Percentiles rank a stretch among this genome's conserved stretches.
phyloP scores from a whole-genome alignment of 2,329 filamentous ascomycete species.

The Aspergillus melleus region DNA sequence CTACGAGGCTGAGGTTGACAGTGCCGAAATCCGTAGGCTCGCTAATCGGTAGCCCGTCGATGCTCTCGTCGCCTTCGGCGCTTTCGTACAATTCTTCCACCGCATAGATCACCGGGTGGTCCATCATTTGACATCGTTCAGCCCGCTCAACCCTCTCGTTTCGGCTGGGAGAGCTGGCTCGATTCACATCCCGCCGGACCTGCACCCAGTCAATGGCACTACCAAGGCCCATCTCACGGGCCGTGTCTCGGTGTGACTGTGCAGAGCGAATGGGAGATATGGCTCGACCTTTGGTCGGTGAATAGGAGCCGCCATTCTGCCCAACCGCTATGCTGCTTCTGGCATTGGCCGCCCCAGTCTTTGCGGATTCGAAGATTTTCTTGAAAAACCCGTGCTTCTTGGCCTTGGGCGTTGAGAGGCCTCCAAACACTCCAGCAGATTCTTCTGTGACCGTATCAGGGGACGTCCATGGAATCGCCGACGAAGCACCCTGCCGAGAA shows the following conservation, averaged over 20 bases:
- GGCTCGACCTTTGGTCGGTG: slow-evolving; percentile 52
- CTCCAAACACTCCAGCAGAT: slow-evolving; percentile 69
- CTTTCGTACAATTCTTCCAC: slow-evolving; percentile 84
- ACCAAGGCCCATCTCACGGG: slow-evolving; percentile 70
- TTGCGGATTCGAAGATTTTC: slow-evolving; percentile 90
- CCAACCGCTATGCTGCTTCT: slow-evolving; percentile 78
- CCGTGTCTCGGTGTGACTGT: slow-evolving; percentile 49
- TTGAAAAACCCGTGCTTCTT: slow-evolving; percentile 92
- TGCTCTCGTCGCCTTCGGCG: slow-evolving; percentile 85
- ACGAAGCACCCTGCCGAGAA: slow-evolving; percentile 59
- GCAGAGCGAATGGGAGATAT: slow-evolving; percentile 41
- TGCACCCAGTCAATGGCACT: slow-evolving; percentile 85
- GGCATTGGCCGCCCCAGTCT: slow-evolving; percentile 87
- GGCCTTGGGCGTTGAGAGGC: slow-evolving; percentile 70
- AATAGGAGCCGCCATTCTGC: slow-evolving; percentile 47
- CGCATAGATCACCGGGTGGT: slow-evolving; percentile 82
- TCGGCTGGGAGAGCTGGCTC: slow-evolving; percentile 87
- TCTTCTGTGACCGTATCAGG: slow-evolving; percentile 56
- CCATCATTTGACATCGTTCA: slow-evolving; percentile 92
- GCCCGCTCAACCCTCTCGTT: slow-evolving; percentile 82
- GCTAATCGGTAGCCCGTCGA: slow-evolving; percentile 77
- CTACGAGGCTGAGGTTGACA: slow-evolving; percentile 81
- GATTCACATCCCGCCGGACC: slow-evolving; percentile 90
- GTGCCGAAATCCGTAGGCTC: slow-evolving; percentile 78
- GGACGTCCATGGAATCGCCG: slow-evolving; percentile 61